Evolutionary conservation across 129 eudicot species (phyloP).

Genomic region (Daucus carota): DH1_v3.0 NC_030388.2:880501-881000

Average conservation of each 20-base stretch:
- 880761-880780: background rate
- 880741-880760: background rate
- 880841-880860: background rate
- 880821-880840: background rate
- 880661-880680: background rate
- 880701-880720: background rate
- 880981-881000: background rate
- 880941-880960: background rate
- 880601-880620: too few relatives aligned
- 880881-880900: background rate
- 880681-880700: too few relatives aligned
- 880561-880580: too few relatives aligned
- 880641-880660: too few relatives aligned
- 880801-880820: background rate
- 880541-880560: too few relatives aligned
- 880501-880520: too few relatives aligned
- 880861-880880: background rate
- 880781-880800: background rate
- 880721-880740: background rate
- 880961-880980: background rate
- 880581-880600: too few relatives aligned
- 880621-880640: too few relatives aligned
- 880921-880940: background rate
- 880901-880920: background rate
- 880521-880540: too few relatives aligned